Percentiles rank a stretch among this genome's conserved stretches.
These are phyloP conservation scores for Thermoascus crustaceus DNA, from an alignment of 2,329 filamentous ascomycete genomes.

Conservation along the genomic window DNA sequence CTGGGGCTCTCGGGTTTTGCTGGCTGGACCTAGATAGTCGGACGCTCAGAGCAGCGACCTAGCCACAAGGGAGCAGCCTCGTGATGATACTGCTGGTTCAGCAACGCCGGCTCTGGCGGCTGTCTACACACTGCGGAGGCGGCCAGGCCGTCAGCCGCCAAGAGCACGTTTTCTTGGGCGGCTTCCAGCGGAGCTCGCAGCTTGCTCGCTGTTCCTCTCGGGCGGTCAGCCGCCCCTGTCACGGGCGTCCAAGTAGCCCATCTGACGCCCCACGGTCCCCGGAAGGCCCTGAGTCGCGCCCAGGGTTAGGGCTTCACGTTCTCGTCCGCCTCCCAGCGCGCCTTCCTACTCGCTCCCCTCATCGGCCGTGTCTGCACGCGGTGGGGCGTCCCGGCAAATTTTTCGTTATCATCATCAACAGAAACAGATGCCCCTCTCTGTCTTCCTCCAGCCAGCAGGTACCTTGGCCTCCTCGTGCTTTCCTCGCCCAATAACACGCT, in stretches of 20 bases:
- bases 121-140: no score
- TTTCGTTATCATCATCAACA: slow-evolving; percentile 3
- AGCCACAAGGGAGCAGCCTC: neutral
- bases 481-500: no score
- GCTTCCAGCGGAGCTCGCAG: neutral
- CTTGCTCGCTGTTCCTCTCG: neutral
- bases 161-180: neutral
- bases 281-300: neutral
- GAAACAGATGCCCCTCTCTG: neutral
- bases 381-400: slow-evolving; percentile 2
- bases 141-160: slow-evolving; percentile 1
- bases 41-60: neutral
- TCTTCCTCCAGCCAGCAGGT: neutral
- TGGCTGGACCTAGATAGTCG: neutral
- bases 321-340: neutral
- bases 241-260: neutral
- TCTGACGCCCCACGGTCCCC: slow-evolving; percentile 1
- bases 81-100: neutral
- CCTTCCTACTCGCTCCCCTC: neutral
- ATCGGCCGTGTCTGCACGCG: neutral
- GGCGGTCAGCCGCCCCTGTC: neutral
- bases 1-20: neutral
- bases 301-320: neutral
- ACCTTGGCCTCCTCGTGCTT: neutral
- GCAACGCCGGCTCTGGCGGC: no score